Evolutionary conservation across 352 stramenopile species (phyloP).

Genomic region (Phytophthora multivora): DNA sequence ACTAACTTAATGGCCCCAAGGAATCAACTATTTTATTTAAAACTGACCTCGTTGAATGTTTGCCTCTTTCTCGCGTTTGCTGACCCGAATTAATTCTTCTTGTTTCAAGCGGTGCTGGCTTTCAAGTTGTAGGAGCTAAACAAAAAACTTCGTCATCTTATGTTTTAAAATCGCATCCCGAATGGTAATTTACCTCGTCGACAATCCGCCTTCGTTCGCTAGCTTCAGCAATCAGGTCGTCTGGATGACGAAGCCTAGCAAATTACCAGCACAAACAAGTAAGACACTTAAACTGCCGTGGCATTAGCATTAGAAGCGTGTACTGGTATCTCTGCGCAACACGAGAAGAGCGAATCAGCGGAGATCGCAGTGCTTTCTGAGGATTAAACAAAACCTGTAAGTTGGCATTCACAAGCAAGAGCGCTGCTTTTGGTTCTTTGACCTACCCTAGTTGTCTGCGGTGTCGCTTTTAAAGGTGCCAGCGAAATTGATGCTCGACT

Average conservation of each 20-base stretch:
- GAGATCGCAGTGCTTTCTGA: slow-evolving; percentile 10
- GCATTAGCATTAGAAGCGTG: too few species aligned
- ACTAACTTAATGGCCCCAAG: too few species aligned
- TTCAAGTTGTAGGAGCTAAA: slow-evolving; percentile 21
- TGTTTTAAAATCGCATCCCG: background rate
- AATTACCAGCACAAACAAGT: too few species aligned
- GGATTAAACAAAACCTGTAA: background rate
- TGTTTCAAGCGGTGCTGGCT: slow-evolving; percentile 17
- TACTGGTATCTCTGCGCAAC: slow-evolving; percentile 36
- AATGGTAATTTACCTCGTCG: slow-evolving; percentile 30
- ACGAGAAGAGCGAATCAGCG: slow-evolving; percentile 1
- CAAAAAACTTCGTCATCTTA: background rate
- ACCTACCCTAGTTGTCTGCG: slow-evolving; percentile 2
- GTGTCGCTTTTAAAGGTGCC: slow-evolving; percentile 16
- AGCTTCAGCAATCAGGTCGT: slow-evolving; percentile 39
- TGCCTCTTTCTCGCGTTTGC: slow-evolving; percentile 21
- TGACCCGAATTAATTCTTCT: slow-evolving; percentile 18
- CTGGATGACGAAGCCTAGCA: slow-evolving; percentile 31
- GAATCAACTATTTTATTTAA: too few species aligned
- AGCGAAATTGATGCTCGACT: slow-evolving; percentile 1
- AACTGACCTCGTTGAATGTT: slow-evolving; percentile 9
- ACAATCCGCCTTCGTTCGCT: slow-evolving; percentile 23
- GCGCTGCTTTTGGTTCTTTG: background rate
- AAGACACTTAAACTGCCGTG: too few species aligned
- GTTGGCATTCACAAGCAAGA: background rate